A percentile compares a stretch with the other conserved stretches of the same genome.
Conservation (phyloP, 306 rosid species). For the Senna tora region DNA sequence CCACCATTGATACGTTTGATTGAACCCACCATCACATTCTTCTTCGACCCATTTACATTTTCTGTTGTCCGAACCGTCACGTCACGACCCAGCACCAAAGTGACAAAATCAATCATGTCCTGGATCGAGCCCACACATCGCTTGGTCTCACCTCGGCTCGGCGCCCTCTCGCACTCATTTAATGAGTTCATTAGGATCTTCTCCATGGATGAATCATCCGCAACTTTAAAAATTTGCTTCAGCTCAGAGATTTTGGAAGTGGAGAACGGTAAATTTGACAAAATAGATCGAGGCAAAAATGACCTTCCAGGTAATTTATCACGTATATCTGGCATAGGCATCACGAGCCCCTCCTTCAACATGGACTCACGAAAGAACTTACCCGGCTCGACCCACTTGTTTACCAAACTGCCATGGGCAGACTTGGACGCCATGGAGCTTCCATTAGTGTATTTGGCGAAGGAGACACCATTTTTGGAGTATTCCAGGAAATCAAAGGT, state of each 20-base stretch:
- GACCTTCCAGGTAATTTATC: constrained; percentile 83
- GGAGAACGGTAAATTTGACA: constrained; percentile 66
- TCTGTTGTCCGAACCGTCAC: constrained; percentile 62
- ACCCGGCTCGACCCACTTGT: constrained; percentile 81
- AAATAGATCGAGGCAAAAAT: constrained; percentile 69
- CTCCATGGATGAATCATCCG: constrained; percentile 67
- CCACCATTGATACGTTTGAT: constrained; percentile 73
- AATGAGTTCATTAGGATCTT: constrained; percentile 53
- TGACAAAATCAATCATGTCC: constrained; percentile 87
- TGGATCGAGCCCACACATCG: constrained; percentile 74
- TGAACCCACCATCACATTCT: constrained; percentile 53
- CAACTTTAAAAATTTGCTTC: constrained; percentile 66
- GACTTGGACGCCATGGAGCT: constrained; percentile 33
- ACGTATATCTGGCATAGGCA: constrained; percentile 78
- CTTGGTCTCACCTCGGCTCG: constrained; percentile 77
- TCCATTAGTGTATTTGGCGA: constrained; percentile 45
- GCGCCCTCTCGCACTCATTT: constrained; percentile 67
- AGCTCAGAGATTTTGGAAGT: constrained; percentile 50
- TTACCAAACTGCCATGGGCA: constrained; percentile 48
- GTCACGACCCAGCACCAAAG: constrained; percentile 59
- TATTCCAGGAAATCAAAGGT: constrained; percentile 65
- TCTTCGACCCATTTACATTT: constrained; percentile 56
- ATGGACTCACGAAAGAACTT: constrained; percentile 76
- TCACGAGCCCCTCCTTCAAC: constrained; percentile 61
- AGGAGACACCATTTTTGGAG: constrained; percentile 46